Evolutionary conservation across 139 green algal species (phyloP), one percentile per base, ranked within the genome.

Genomic region (Chlorella sp.): DNA sequence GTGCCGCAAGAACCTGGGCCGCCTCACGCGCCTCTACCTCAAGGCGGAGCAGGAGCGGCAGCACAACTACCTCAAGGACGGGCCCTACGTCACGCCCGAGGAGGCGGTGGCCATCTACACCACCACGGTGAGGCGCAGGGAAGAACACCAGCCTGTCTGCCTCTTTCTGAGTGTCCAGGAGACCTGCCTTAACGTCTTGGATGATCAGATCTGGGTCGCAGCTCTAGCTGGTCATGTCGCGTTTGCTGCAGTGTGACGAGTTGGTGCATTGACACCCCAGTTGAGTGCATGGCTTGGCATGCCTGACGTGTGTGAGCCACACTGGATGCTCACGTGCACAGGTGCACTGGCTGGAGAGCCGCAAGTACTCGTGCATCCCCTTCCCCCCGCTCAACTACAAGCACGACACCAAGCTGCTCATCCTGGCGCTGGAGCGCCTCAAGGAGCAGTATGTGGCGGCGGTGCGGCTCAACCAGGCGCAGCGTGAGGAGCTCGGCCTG

Each of bases 301-400:
- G n/a, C n/a, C n/a, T n/a, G n/a, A n/a, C n/a, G n/a, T n/a, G n/a
- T n/a, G n/a, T n/a, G n/a, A n/a, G n/a, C n/a, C n/a, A n/a, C n/a
- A n/a, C n/a, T n/a, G n/a, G n/a, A n/a, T n/a, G n/a, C n/a, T n/a
- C n/a, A n/a, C n/a, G n/a, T 29, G 14, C 24, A 31, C 97, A 93
- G 0, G 95, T 99, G 82, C 96, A 99, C 86, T 99, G 96, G 96
- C 91, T 99, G 68, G 95, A 99, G 87, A 93, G 82, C 31, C 89
- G 96, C 77, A 98, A 97, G 87, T 99, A 98, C 85, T 86, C 80
- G 49, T 93, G 91, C 75, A 98, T 99, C 83, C 96, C 94, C 60
- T 99, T 99, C 87, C 96, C 96, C 17, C 96, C 96, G 29, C 90
- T 99, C 22, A 97, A 93, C 63, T 99, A 99, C 90, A 99, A 99